A percentile compares a stretch with the other conserved stretches of the same genome.
phyloP scores from a whole-genome alignment of 2,329 filamentous ascomycete species.

The Xylariaceae sp. region DNA sequence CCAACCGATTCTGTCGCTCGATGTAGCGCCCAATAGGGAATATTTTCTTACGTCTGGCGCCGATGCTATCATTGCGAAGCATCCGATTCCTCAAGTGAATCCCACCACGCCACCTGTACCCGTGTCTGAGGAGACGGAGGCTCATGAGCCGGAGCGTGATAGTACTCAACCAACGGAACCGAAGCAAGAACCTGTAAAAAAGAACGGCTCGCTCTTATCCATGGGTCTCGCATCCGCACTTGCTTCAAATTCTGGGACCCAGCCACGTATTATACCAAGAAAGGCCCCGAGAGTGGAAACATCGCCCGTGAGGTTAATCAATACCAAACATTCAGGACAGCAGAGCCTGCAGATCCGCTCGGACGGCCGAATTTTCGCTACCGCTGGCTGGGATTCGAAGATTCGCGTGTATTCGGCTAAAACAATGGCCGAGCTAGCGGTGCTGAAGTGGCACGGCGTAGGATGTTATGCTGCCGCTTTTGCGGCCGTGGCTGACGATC shows the following conservation, averaged over 20 bases:
- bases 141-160: not conserved
- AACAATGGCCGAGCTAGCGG: slow-evolving; percentile 79
- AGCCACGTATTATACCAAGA: slow-evolving; percentile 13
- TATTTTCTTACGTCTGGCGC: slow-evolving; percentile 77
- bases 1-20: slow-evolving; percentile 76
- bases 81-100: slow-evolving; percentile 51
- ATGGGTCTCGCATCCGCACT: slow-evolving; percentile 20
- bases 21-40: slow-evolving; percentile 44
- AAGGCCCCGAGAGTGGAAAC: slow-evolving; percentile 26
- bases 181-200: not conserved
- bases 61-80: slow-evolving; percentile 72
- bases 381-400: slow-evolving; percentile 85
- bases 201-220: slow-evolving; percentile 3
- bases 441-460: slow-evolving; percentile 89
- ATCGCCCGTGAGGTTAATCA: slow-evolving; percentile 53
- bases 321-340: slow-evolving; percentile 87
- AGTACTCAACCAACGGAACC: not conserved
- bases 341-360: slow-evolving; percentile 72
- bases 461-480: slow-evolving; percentile 82
- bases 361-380: slow-evolving; percentile 79
- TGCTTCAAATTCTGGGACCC: slow-evolving; percentile 9
- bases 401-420: slow-evolving; percentile 76
- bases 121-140: slow-evolving; percentile 1
- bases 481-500: slow-evolving; percentile 39
- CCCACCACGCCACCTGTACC: slow-evolving; percentile 7